Conservation (phyloP, 78 protist species). For the Guillardia theta region DNA sequence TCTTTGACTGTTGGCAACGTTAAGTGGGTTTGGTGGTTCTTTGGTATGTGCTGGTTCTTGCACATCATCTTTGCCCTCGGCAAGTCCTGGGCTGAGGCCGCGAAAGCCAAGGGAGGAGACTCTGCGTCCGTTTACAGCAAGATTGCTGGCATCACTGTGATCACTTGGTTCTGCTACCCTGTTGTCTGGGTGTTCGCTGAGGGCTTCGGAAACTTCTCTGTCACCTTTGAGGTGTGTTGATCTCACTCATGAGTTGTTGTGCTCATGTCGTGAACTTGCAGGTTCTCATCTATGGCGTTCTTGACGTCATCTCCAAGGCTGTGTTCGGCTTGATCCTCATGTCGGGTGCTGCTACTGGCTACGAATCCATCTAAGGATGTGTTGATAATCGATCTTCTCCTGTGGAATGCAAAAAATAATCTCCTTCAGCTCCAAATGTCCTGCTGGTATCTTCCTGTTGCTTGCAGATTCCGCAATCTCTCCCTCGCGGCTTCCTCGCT, state of each 20-base stretch:
- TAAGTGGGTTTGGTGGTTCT: conserved; percentile 43
- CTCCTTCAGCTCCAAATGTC: too few species aligned
- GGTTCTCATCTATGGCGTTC: not conserved
- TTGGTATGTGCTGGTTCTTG: not conserved
- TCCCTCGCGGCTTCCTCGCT: too few species aligned
- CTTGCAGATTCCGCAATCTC: too few species aligned
- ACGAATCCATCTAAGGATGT: conserved; percentile 25
- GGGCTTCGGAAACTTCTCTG: conserved; percentile 43
- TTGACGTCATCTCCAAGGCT: conserved; percentile 22
- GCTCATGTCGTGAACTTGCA: not conserved
- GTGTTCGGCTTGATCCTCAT: conserved; percentile 40
- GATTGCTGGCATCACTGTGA: conserved; percentile 17
- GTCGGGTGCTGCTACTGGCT: conserved; percentile 30
- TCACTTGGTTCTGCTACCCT: conserved; percentile 35
- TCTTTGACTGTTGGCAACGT: conserved; percentile 21
- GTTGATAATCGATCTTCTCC: too few species aligned
- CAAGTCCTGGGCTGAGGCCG: conserved; percentile 35
- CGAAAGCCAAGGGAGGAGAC: conserved; percentile 26
- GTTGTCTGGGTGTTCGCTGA: conserved; percentile 38
- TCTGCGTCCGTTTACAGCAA: conserved; percentile 19
- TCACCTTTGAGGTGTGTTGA: conserved; percentile 33
- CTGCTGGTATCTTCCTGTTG: too few species aligned
- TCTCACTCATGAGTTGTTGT: not conserved
- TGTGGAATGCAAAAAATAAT: too few species aligned
- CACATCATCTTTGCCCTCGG: conserved; percentile 28